These are phyloP conservation scores for Sclerotinia nivalis DNA, from an alignment of 2,329 filamentous ascomycete genomes.

Conservation along the genomic window DNA sequence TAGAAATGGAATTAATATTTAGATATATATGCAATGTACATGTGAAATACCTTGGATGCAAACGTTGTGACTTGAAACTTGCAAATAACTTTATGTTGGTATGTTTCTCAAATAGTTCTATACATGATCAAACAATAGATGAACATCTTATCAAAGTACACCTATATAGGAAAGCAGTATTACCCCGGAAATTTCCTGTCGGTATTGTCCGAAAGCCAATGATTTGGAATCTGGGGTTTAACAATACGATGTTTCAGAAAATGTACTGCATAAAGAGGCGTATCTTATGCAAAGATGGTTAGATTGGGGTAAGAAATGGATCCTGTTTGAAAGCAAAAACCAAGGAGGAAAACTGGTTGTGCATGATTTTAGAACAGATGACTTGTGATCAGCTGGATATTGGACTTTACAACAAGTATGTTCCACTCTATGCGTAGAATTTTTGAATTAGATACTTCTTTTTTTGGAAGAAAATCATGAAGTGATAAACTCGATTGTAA, in stretches of 20 bases:
- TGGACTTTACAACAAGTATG: not conserved
- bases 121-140: not conserved
- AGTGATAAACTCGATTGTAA: not conserved
- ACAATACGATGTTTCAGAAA: slow-evolving; percentile 9
- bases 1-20: too few relatives aligned
- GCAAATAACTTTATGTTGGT: not conserved
- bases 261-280: not conserved
- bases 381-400: slow-evolving; percentile 10
- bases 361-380: slow-evolving; percentile 1
- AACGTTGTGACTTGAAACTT: not conserved
- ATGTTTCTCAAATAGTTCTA: not conserved
- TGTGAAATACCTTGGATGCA: not conserved
- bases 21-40: too few relatives aligned
- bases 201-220: slow-evolving; percentile 8
- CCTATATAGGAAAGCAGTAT: not conserved
- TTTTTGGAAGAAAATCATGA: not conserved
- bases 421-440: not conserved
- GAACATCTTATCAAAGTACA: not conserved
- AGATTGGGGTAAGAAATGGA: slow-evolving; percentile 6
- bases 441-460: not conserved
- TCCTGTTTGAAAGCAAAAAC: not conserved
- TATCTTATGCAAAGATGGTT: not conserved
- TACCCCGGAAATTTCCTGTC: not conserved
- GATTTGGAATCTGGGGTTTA: slow-evolving; percentile 1
- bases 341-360: not conserved